Base-by-base conservation (phyloP, 768 basidiomycete species). In the Chalciporus pseudorubinellus region DNA sequence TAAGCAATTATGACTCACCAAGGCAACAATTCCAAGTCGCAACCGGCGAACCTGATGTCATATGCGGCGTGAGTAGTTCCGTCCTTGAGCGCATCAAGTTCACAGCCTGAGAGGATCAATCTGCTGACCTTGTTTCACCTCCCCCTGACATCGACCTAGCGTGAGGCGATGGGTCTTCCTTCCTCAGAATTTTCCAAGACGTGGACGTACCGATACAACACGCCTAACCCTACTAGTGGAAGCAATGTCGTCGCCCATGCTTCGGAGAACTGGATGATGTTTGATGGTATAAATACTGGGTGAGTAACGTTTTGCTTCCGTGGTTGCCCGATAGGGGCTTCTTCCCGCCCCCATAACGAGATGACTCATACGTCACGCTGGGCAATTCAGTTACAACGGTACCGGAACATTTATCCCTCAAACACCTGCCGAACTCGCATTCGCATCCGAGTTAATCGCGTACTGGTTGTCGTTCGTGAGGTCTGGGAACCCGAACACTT, bases 231-330 rank as follows among this genome's bases (percentile, higher is more conserved):
- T 7, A 77, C 78, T 0, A 53, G 56, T 4, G 67, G 67, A 14
- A 67, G 68, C 16, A 46, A 61, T 1, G 67, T 45, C 9, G 77
- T 80, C 1, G 63, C 46, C 2, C 83, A 84, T 54, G 76, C 83
- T 7, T 74, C 84, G 1, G 84, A 83, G 61, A 83, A 85, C 58
- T 84, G 79, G 78, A 83, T 83, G 80, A 80, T 84, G 82, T 84
- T 83, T 69, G 63, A 66, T 19, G 83, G 85, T 1, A 77, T 73
- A 2, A 79, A 78, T 51, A 83, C 82, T 26, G 83, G 83, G 84
- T 83, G 59, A 18, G 72, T 58, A 5, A 5, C 16, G 14, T n/a
- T 34, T 34, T 7, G 16, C 33, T 10, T 21, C 20, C 26, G 29
- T 18, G 10, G 26, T 31, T 11, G 2, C 44, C 33, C 21, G 21